These are phyloP conservation scores for Trichosporon sp. DNA, from an alignment of 1,284 basidiomycete species.

Conservation along the genomic window DNA sequence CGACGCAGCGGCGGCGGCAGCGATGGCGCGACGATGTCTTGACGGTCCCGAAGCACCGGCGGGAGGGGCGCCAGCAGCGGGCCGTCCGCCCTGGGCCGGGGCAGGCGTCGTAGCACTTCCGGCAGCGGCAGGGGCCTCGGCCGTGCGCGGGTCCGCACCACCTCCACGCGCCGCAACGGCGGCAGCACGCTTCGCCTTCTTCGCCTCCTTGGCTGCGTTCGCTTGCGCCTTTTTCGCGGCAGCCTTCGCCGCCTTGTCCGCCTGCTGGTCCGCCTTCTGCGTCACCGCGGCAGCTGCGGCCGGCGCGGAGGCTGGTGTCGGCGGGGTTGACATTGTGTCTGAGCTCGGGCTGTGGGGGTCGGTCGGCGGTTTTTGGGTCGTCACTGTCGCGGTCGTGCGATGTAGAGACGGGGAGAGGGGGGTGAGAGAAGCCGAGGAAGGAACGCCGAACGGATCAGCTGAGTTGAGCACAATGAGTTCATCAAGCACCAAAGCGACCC, in stretches of 20 bases:
- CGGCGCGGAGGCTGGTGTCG: conserved; percentile 12
- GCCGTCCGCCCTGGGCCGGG: not conserved
- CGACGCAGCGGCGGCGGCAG: conserved; percentile 30
- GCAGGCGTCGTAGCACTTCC: not conserved
- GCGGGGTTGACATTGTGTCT: conserved; percentile 17
- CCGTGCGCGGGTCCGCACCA: conserved; percentile 16
- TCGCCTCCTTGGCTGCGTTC: conserved; percentile 51
- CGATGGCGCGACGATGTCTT: conserved; percentile 29
- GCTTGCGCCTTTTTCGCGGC: conserved; percentile 19
- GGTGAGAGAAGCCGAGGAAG: not conserved
- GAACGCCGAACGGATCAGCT: not conserved
- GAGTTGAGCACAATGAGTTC: not conserved
- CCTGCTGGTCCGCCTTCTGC: conserved; percentile 18
- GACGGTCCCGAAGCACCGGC: conserved; percentile 21
- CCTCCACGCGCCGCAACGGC: conserved; percentile 46
- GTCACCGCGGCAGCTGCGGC: conserved; percentile 3
- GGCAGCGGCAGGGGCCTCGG: conserved; percentile 14
- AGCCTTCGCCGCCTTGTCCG: conserved; percentile 21
- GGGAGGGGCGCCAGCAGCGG: conserved; percentile 1
- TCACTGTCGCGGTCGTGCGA: not conserved
- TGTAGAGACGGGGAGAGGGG: not conserved
- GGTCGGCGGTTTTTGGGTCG: not conserved
- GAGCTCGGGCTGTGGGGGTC: not conserved
- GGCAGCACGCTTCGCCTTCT: conserved; percentile 56
- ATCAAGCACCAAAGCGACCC: conserved; percentile 1